Evolutionary conservation across 805 yeast species (phyloP).

Genomic region (Nakazawaea holstii): DNA sequence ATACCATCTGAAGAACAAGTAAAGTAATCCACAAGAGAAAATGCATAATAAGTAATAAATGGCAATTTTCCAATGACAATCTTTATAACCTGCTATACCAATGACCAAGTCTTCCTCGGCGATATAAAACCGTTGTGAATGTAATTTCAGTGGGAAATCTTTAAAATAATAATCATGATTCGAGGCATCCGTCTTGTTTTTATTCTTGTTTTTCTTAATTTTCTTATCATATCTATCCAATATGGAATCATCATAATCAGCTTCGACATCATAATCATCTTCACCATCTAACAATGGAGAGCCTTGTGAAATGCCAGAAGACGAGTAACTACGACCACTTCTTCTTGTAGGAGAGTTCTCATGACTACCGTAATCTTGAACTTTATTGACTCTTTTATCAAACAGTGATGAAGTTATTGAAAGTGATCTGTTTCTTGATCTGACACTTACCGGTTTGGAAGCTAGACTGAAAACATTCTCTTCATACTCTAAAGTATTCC

Average conservation of each 20-base stretch:
- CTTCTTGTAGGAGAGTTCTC: slow-evolving; percentile 9
- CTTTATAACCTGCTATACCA: slow-evolving; percentile 86
- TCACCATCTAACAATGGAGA: slow-evolving; percentile 15
- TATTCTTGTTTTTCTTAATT: background rate
- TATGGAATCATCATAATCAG: slow-evolving; percentile 18
- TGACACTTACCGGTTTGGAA: background rate
- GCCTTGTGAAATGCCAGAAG: slow-evolving; percentile 15
- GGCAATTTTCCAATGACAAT: slow-evolving; percentile 38
- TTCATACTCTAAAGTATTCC: slow-evolving; percentile 60
- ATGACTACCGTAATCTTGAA: slow-evolving; percentile 11
- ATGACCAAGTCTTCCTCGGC: slow-evolving; percentile 94
- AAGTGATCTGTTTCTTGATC: slow-evolving; percentile 2
- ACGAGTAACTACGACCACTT: slow-evolving; percentile 13
- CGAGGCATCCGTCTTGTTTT: slow-evolving; percentile 19
- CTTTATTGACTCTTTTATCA: slow-evolving; percentile 3
- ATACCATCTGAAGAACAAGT: slow-evolving; percentile 76
- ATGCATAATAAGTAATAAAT: slow-evolving; percentile 52
- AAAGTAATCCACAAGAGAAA: slow-evolving; percentile 65
- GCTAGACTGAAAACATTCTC: slow-evolving; percentile 8
- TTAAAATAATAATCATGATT: slow-evolving; percentile 41
- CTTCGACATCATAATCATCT: slow-evolving; percentile 16
- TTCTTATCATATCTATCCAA: slow-evolving; percentile 1
- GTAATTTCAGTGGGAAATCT: slow-evolving; percentile 33
- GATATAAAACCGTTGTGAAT: slow-evolving; percentile 78
- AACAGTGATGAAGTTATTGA: slow-evolving; percentile 12